Percentiles rank a stretch among this genome's conserved stretches.
Conservation (phyloP, 1,139 yeast species). For the Pneumocystis murina region DNA sequence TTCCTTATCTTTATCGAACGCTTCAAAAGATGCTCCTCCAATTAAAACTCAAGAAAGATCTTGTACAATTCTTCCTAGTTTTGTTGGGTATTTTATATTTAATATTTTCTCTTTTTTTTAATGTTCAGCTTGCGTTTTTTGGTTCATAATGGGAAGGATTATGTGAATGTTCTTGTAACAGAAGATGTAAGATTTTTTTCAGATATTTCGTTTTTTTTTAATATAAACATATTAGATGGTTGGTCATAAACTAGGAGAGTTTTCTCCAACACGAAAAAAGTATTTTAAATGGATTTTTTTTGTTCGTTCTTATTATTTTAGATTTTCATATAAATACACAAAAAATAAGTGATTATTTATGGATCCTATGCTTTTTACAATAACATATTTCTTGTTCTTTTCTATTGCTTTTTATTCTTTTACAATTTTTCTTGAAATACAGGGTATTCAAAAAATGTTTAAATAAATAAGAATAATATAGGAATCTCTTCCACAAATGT, state of each 20-base stretch:
- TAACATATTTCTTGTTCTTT: too few species aligned
- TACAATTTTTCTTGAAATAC: too few species aligned
- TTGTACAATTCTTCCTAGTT: conserved; percentile 87
- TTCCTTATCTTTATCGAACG: conserved; percentile 56
- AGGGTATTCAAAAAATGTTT: too few species aligned
- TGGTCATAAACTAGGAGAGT: conserved; percentile 91
- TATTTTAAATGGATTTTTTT: neutral
- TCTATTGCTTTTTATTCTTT: too few species aligned
- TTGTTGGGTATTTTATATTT: conserved; percentile 58
- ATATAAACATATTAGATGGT: conserved; percentile 46
- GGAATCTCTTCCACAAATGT: too few species aligned
- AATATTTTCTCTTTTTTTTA: neutral
- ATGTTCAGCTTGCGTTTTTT: conserved; percentile 35
- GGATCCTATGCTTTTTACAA: neutral
- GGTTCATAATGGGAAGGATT: conserved; percentile 90
- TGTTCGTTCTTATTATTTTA: neutral
- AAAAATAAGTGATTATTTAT: neutral
- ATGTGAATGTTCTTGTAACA: conserved; percentile 70
- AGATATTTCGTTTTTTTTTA: neutral
- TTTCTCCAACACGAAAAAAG: conserved; percentile 70
- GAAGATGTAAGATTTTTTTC: conserved; percentile 32
- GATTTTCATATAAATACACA: neutral
- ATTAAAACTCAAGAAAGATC: conserved; percentile 88
- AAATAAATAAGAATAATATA: too few species aligned
- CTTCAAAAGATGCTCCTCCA: conserved; percentile 64